These are phyloP conservation scores for Fraxinus americana DNA, from an alignment of 257 asterid genomes.

Conservation along the genomic window DNA sequence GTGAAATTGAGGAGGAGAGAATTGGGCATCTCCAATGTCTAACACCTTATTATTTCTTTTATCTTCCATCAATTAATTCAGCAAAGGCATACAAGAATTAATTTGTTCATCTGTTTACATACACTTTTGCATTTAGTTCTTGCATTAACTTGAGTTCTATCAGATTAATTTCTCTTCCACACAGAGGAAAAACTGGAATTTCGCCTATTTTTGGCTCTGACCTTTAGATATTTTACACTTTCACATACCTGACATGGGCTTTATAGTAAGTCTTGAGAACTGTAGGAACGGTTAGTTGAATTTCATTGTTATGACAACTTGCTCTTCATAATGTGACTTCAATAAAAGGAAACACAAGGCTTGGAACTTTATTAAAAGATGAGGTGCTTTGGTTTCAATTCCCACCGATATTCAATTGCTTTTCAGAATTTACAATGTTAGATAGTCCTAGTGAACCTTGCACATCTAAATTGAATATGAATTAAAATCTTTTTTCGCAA, in stretches of 20 bases:
- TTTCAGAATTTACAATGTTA: background rate
- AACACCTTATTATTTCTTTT: background rate
- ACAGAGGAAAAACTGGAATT: background rate
- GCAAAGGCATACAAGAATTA: too few relatives aligned
- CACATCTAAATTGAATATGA: background rate
- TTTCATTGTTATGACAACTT: background rate
- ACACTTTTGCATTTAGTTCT: background rate
- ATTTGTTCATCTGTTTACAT: background rate
- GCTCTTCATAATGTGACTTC: background rate
- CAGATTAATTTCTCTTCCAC: background rate
- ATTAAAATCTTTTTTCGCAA: too few relatives aligned
- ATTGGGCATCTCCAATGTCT: too few relatives aligned
- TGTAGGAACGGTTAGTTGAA: background rate
- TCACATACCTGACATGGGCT: background rate
- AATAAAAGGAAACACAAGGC: background rate
- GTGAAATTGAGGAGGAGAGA: too few relatives aligned
- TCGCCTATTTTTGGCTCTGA: background rate
- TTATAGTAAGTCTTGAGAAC: background rate
- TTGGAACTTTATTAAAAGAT: background rate
- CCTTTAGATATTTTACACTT: background rate
- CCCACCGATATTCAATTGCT: background rate
- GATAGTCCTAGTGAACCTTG: background rate
- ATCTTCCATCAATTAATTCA: too few relatives aligned
- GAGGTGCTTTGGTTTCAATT: constrained; percentile 13
- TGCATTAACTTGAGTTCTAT: background rate